Evolutionary conservation across 371 early-diverging fungal genomes (phyloP).

Genomic region (Gilbertella persicaria): DNA sequence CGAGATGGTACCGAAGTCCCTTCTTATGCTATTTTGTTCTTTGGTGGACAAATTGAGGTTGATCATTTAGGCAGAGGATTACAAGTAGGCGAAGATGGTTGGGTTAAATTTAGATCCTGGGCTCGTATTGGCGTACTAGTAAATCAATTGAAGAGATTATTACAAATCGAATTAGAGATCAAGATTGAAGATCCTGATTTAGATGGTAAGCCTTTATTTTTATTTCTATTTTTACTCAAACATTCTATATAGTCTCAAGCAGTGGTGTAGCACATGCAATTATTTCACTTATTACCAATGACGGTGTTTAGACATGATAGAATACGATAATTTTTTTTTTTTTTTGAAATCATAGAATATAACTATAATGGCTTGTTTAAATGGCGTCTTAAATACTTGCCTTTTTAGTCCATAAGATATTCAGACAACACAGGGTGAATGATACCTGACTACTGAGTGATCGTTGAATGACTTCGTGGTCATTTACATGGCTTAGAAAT

Average conservation of each 20-base stretch:
- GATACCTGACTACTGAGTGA: no score
- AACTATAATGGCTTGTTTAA: no score
- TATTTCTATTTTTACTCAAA: not conserved
- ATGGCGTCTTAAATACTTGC: no score
- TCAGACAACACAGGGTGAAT: no score
- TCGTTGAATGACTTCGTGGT: no score
- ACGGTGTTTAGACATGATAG: no score
- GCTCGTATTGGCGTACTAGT: constrained; percentile 81
- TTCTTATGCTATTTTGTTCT: constrained; percentile 70
- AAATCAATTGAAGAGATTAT: constrained; percentile 67
- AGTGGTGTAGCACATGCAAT: constrained; percentile 31
- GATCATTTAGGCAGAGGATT: constrained; percentile 71
- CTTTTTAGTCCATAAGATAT: no score
- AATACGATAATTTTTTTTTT: no score
- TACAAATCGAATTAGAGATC: constrained; percentile 66
- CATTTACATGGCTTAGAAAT: no score
- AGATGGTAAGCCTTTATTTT: constrained; percentile 43
- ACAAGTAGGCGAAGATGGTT: constrained; percentile 56
- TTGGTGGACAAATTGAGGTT: constrained; percentile 70
- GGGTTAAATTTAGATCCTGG: constrained; percentile 74
- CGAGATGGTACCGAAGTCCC: constrained; percentile 76
- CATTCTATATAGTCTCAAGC: constrained; percentile 12
- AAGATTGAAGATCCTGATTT: constrained; percentile 73
- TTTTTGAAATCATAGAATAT: no score
- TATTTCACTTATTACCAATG: constrained; percentile 24